Evolutionary conservation across 202 grass and related monocot genomes (phyloP).

Genomic region (Bolboschoenoplectus hybrid): DNA sequence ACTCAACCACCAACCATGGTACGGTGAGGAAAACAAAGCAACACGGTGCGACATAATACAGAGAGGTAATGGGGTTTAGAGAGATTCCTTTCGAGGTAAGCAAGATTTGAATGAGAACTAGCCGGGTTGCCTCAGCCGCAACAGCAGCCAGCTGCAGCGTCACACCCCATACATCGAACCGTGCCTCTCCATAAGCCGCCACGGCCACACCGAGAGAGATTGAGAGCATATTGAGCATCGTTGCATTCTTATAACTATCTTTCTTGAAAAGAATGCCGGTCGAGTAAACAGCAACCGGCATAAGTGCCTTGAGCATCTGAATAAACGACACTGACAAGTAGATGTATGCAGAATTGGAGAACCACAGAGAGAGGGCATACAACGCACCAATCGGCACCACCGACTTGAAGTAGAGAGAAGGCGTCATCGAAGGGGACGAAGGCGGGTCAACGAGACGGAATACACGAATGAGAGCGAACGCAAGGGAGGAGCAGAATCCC

Average conservation of each 20-base stretch:
- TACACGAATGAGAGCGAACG: slow-evolving; percentile 57
- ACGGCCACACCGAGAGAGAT: slow-evolving; percentile 81
- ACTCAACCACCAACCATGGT: slow-evolving; percentile 74
- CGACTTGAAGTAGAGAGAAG: slow-evolving; percentile 54
- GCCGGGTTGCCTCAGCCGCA: slow-evolving; percentile 72
- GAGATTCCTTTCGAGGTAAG: slow-evolving; percentile 73
- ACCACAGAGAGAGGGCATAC: slow-evolving; percentile 61
- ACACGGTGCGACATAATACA: slow-evolving; percentile 93
- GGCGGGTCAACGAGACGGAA: slow-evolving; percentile 62
- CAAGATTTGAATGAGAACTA: slow-evolving; percentile 94
- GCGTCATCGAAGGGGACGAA: slow-evolving; percentile 53
- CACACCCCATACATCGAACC: slow-evolving; percentile 68
- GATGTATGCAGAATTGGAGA: slow-evolving; percentile 59
- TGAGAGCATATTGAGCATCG: slow-evolving; percentile 91
- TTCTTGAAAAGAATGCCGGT: slow-evolving; percentile 64
- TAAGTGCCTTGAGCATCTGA: slow-evolving; percentile 97
- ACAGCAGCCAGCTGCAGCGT: slow-evolving; percentile 77
- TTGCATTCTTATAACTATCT: slow-evolving; percentile 50
- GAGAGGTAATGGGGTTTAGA: slow-evolving; percentile 88
- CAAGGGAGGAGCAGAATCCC: slow-evolving; percentile 75
- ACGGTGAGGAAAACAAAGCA: slow-evolving; percentile 70
- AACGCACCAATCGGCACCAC: slow-evolving; percentile 77
- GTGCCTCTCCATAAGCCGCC: slow-evolving; percentile 76
- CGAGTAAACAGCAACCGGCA: slow-evolving; percentile 56
- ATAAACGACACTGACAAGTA: slow-evolving; percentile 66